Base-by-base conservation (phyloP, 495 filamentous ascomycete genomes). In the Alectoria sarmentosa region DNA sequence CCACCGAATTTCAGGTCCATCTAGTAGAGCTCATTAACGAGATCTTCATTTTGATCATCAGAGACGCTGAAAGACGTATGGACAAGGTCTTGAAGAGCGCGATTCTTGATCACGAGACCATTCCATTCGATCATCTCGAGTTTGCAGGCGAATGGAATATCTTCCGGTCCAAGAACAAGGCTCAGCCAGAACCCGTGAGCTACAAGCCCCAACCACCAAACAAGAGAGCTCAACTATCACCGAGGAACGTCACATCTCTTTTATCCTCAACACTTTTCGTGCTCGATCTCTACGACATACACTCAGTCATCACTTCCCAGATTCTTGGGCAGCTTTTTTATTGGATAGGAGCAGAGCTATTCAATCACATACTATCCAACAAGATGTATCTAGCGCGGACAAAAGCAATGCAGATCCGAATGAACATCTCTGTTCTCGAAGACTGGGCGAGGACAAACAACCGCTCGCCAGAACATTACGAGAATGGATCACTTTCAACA, bases 131-230 rank as follows among this genome's bases (percentile, higher is more conserved):
- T 69, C 93, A 96, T 72, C 87, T 99, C 36, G 86, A 90, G 2
- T 99, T 99, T 69, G 94, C 97, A 73, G 89, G 96, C 65, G 94
- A 99, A 73, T 99, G 94, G 94, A 95, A 95, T 68, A 78, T 99
- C 48, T 96, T 99, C 77, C 97, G 96, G 75, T 85, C 88, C 70
- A 92, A 93, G 68, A 86, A 86, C 42, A 95, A 96, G 73, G 84
- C 86, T 55, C 82, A 82, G 70, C 90, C 93, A 3, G 79, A 86
- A n/a, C 92, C 97, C 73, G 94, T 95, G 72, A 86, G 92, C 56
- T 92, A 88, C 68, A 89, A 94, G 48, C 94, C 94, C 4, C 94
- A 92, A 17, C 97, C 95, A n/a, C 94, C 95, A 14, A 92, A 93
- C 70, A 88, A 92, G 67, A 81, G 92, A 75, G 91, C 92, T 0